Conservation (phyloP, 495 filamentous ascomycete genomes). For the Neurospora sp. region DNA sequence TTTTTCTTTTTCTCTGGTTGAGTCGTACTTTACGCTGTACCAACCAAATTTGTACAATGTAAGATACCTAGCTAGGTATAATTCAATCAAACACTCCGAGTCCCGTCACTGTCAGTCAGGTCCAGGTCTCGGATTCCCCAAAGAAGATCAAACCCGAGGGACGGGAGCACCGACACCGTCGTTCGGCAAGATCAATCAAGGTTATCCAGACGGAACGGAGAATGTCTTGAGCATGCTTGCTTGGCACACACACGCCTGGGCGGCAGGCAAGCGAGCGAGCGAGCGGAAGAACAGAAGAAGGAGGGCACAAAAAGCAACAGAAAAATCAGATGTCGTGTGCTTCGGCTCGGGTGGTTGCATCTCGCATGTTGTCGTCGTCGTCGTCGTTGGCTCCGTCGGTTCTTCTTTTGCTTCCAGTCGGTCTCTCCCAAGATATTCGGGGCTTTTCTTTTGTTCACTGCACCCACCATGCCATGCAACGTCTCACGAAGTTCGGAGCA, state of each 20-base stretch:
- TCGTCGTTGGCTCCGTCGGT: not conserved
- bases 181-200: not conserved
- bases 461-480: too few relatives aligned
- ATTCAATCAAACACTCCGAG: not conserved
- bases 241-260: not conserved
- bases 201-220: not conserved
- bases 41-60: not conserved
- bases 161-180: not conserved
- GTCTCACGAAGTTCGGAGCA: not conserved
- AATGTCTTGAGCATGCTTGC: not conserved
- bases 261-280: not conserved
- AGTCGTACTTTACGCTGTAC: not conserved
- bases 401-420: not conserved
- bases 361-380: not conserved
- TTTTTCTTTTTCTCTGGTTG: not conserved
- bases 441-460: too few relatives aligned
- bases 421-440: not conserved
- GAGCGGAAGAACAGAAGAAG: not conserved
- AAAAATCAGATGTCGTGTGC: not conserved
- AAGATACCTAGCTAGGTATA: not conserved
- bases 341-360: not conserved
- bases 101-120: not conserved
- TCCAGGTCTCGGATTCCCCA: not conserved
- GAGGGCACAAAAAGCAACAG: not conserved
- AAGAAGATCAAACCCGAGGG: not conserved